Percentiles rank a stretch among this genome's conserved stretches.
Evolutionary conservation across 2,329 filamentous ascomycete genomes (phyloP).

Genomic region (Metarhizium album): DNA sequence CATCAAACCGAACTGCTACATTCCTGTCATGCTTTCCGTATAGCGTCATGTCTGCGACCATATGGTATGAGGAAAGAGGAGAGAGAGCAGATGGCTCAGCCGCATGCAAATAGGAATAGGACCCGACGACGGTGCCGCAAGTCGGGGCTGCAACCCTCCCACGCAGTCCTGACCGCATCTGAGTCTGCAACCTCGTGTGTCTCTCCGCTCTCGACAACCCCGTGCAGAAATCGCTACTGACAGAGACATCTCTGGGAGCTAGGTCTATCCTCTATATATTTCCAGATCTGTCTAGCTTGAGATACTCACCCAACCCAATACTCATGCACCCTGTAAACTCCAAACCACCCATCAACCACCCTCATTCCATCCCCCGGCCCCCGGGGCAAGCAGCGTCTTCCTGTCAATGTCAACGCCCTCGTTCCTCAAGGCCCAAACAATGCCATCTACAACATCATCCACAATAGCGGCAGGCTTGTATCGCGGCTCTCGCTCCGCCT

Average conservation of each 20-base stretch:
- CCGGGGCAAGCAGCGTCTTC: neutral
- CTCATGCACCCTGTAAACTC: neutral
- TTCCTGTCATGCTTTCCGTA: no score
- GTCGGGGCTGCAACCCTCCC: no score
- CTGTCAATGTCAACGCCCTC: constrained; percentile 29
- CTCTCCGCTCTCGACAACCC: neutral
- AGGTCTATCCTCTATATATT: neutral
- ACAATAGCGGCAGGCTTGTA: constrained; percentile 55
- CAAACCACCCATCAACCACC: neutral
- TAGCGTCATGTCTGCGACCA: no score
- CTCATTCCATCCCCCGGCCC: neutral
- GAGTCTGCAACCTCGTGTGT: neutral
- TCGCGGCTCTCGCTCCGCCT: constrained; percentile 36
- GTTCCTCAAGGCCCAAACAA: constrained; percentile 61
- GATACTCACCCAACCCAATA: neutral
- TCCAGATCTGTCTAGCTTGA: neutral
- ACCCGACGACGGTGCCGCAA: no score
- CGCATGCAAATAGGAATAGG: no score
- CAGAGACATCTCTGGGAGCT: neutral
- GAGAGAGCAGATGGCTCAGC: no score
- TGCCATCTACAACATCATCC: constrained; percentile 65
- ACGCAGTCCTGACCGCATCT: neutral
- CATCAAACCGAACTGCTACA: no score
- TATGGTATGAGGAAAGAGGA: no score
- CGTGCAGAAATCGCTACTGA: neutral